A percentile compares a stretch with the other conserved stretches of the same genome.
phyloP scores from a whole-genome alignment of 768 basidiomycete genomes.

The Podaxis pistillaris region DNA sequence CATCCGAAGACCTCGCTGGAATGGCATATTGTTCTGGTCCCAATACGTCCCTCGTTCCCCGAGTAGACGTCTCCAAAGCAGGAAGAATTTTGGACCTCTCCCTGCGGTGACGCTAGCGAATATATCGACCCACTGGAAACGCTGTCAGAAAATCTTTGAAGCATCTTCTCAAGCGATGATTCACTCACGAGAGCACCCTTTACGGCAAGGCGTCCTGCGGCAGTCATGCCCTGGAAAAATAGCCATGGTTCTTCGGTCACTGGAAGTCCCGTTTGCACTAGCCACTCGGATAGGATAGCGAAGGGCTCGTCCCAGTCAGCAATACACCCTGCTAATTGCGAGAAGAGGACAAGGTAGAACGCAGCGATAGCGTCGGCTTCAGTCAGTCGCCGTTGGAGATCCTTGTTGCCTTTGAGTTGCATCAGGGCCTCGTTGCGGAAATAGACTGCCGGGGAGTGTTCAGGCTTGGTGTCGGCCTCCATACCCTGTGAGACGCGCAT shows the following conservation, averaged over 20 bases:
- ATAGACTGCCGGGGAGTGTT: slow-evolving; percentile 58
- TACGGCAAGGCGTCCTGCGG: slow-evolving; percentile 54
- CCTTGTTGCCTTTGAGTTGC: slow-evolving; percentile 56
- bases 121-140: slow-evolving; percentile 71
- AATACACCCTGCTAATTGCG: slow-evolving; percentile 64
- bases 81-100: slow-evolving; percentile 63
- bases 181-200: slow-evolving; percentile 71
- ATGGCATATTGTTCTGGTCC: slow-evolving; percentile 34
- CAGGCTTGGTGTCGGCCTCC: slow-evolving; percentile 51
- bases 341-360: slow-evolving; percentile 72
- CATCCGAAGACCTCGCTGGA: slow-evolving; percentile 50
- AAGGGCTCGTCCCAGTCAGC: slow-evolving; percentile 73
- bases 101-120: slow-evolving; percentile 63
- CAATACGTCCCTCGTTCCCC: slow-evolving; percentile 28
- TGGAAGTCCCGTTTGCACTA: slow-evolving; percentile 62
- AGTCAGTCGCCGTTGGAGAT: slow-evolving; percentile 49
- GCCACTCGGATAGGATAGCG: slow-evolving; percentile 74
- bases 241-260: slow-evolving; percentile 63
- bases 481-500: slow-evolving; percentile 62
- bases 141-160: slow-evolving; percentile 14
- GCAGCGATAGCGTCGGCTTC: slow-evolving; percentile 79
- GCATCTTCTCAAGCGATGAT: neutral
- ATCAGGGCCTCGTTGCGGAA: slow-evolving; percentile 69
- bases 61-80: slow-evolving; percentile 66
- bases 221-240: slow-evolving; percentile 53